A percentile compares a stretch with the other conserved stretches of the same genome.
Conservation (phyloP, 495 filamentous ascomycete genomes). For the Trichoderma gamsii region DNA sequence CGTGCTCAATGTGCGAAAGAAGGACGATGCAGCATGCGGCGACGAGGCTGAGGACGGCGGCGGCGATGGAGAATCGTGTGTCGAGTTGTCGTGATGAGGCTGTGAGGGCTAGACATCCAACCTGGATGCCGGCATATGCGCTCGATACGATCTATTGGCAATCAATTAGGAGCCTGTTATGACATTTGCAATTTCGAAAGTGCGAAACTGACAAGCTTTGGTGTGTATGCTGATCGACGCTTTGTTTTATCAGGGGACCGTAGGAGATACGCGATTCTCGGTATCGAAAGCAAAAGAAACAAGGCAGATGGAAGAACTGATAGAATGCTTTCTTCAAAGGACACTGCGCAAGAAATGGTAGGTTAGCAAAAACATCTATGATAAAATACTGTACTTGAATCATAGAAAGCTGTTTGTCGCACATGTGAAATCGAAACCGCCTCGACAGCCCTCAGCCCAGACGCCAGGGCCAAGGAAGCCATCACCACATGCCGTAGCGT, state of each 20-base stretch:
- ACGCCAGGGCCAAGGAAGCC: background rate
- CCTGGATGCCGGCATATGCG: slow-evolving; percentile 12
- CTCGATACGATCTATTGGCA: background rate
- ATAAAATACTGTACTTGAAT: background rate
- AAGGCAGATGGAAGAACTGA: background rate
- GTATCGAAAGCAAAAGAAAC: slow-evolving; percentile 5
- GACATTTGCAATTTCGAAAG: background rate
- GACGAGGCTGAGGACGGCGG: slow-evolving; percentile 38
- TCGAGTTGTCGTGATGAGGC: slow-evolving; percentile 28
- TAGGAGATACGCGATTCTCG: background rate
- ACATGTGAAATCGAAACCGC: slow-evolving; percentile 15
- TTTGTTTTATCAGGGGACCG: background rate
- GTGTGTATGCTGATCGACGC: background rate
- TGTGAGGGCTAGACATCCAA: slow-evolving; percentile 16
- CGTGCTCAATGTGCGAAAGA: slow-evolving; percentile 33
- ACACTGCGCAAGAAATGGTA: background rate
- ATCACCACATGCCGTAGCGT: slow-evolving; percentile 1
- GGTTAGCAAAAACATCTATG: background rate
- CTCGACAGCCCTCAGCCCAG: slow-evolving; percentile 10
- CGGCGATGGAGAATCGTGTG: slow-evolving; percentile 41
- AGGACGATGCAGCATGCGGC: slow-evolving; percentile 21
- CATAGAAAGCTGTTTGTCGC: background rate
- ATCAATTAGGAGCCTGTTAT: background rate
- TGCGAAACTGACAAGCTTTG: slow-evolving; percentile 7
- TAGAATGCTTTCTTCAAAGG: slow-evolving; percentile 10